Base-by-base conservation (phyloP, 345 rosid genomes). In the Brassica carinata region DNA sequence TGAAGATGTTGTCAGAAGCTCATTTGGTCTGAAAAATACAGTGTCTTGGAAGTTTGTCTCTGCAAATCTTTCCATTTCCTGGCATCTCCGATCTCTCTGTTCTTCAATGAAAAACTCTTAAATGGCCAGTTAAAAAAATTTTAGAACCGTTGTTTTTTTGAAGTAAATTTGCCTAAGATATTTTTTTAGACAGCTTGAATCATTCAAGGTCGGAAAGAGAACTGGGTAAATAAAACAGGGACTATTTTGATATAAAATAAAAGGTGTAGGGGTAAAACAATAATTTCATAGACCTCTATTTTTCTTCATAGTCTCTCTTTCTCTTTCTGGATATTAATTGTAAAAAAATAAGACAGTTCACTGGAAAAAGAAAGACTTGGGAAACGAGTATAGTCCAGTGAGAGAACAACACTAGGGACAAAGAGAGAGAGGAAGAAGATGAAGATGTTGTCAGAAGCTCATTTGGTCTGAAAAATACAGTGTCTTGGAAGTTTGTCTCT, bases 361-460 rank as follows among this genome's bases (percentile, higher is more conserved):
- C 14, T 77, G 71, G 73, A n/a, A 76, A 45, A 10, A 62, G n/a
- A 55, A 63, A 81, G 61, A 66, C 73, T 81, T 43, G 84, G 84
- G 80, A 72, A 77, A 61, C 65, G 84, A 72, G 81, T 48, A 81
- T 38, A 81, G 57, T 75, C 73, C 73, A 81, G 77, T 76, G 69
- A 70, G 81, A 67, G 75, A 81, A 72, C 71, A 76, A 77, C 81
- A 72, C 74, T 11, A 66, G 81, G 70, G 71, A 77, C 71, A 81
- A 43, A 77, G 48, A 67, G 74, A 67, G 74, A 81, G 80, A 81
- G 80, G 80, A 70, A 15, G 23, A 55, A 40, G 40, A 72, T 38
- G 31, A 72, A 45, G n/a, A 15, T 62, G 19, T 33, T 81, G 67
- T 77, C 51, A 59, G 7, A 72, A 77, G 9, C 77, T 65, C 78